Percentiles rank a stretch among this genome's conserved stretches.
These are phyloP conservation scores for Alternaria panax DNA, from an alignment of 2,329 filamentous ascomycete species.

Conservation along the genomic window DNA sequence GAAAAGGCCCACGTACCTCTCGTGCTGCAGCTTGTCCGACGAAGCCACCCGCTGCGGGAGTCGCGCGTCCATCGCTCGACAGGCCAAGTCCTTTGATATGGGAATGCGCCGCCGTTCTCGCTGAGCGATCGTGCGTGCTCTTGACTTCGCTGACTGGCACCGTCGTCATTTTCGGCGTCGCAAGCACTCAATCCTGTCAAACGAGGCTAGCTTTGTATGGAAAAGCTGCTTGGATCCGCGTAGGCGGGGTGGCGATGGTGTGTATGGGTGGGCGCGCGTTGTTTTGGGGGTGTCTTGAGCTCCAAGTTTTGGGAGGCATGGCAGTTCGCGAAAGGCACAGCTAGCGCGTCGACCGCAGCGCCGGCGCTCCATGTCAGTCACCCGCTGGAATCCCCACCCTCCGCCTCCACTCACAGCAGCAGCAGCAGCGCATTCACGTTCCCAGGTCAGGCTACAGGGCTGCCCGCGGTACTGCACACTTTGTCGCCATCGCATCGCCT, in stretches of 20 bases:
- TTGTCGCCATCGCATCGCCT: background rate
- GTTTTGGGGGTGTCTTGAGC: constrained; percentile 21
- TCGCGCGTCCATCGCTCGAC: constrained; percentile 81
- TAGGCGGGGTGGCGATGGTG: constrained; percentile 1
- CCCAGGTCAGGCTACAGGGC: background rate
- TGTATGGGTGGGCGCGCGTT: constrained; percentile 16
- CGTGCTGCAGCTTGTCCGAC: constrained; percentile 86
- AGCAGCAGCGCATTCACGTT: constrained; percentile 10
- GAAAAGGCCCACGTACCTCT: constrained; percentile 67
- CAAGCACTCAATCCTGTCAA: constrained; percentile 12
- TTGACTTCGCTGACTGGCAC: constrained; percentile 79
- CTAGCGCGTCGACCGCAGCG: constrained; percentile 21
- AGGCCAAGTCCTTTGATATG: constrained; percentile 96
- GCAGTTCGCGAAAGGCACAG: constrained; percentile 19
- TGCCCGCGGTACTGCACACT: background rate
- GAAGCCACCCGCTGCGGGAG: constrained; percentile 76
- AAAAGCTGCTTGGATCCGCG: background rate
- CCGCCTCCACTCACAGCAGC: constrained; percentile 18
- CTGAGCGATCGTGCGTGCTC: constrained; percentile 83
- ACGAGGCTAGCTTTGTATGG: background rate
- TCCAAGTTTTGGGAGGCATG: constrained; percentile 24
- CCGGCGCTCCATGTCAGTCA: constrained; percentile 13
- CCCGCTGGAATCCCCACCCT: constrained; percentile 20
- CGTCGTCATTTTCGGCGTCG: constrained; percentile 43
- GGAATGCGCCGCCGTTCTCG: constrained; percentile 90